Evolutionary conservation across 1,284 basidiomycete species (phyloP).

Genomic region (Ceratobasidium sp.): DNA sequence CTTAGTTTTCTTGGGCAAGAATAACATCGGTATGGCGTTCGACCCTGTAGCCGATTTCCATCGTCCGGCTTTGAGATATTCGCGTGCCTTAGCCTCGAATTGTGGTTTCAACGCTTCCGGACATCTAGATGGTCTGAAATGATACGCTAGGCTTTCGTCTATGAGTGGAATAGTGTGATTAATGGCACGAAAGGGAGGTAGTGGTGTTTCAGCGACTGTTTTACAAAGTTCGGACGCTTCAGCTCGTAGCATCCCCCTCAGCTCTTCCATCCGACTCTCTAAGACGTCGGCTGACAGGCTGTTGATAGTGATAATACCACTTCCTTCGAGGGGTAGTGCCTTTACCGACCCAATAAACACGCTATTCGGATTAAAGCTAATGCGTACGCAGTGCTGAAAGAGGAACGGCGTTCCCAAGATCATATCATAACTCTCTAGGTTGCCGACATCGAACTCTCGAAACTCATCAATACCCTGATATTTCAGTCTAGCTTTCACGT

Average conservation of each 20-base stretch:
- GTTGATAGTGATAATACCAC: background rate
- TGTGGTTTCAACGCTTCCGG: constrained; percentile 1
- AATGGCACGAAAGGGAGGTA: constrained; percentile 58
- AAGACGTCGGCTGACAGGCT: constrained; percentile 40
- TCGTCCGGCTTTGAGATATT: constrained; percentile 49
- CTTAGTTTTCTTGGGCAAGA: constrained; percentile 56
- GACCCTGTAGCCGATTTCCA: constrained; percentile 54
- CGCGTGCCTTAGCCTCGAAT: background rate
- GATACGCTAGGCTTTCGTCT: background rate
- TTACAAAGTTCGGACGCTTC: constrained; percentile 54
- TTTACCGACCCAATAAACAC: background rate
- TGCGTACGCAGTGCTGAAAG: constrained; percentile 37
- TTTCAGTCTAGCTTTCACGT: constrained; percentile 48
- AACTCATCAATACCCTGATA: constrained; percentile 56
- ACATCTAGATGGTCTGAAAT: constrained; percentile 12
- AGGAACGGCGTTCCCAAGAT: constrained; percentile 56
- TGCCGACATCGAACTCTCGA: constrained; percentile 56
- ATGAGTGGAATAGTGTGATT: constrained; percentile 60
- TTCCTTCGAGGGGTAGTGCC: background rate
- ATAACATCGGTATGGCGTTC: constrained; percentile 58
- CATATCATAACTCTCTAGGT: constrained; percentile 54
- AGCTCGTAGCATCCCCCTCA: constrained; percentile 43
- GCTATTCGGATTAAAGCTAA: background rate
- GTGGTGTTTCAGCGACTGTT: constrained; percentile 51
- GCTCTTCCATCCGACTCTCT: constrained; percentile 38